Evolutionary conservation across 495 filamentous ascomycete genomes (phyloP).

Genomic region (Daldinia decipiens): DNA sequence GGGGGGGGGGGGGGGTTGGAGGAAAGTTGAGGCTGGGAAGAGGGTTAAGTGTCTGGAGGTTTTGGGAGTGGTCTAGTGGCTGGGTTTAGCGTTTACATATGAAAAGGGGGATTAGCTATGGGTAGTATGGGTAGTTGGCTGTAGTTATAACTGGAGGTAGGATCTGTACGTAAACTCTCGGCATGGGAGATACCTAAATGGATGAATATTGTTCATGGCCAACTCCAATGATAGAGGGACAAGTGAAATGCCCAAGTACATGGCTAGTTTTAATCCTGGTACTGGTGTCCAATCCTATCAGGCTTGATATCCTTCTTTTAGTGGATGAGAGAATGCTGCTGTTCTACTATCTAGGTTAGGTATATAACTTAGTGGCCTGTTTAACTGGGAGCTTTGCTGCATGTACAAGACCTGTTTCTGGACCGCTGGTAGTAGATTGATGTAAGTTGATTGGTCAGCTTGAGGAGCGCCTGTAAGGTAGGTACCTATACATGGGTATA

Average conservation of each 20-base stretch:
- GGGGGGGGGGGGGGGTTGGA: background rate
- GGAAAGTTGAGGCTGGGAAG: background rate
- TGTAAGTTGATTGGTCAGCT: slow-evolving; percentile 41
- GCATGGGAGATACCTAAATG: no score
- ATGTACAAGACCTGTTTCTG: background rate
- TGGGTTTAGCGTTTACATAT: no score
- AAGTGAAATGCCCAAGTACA: no score
- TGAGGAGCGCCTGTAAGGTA: background rate
- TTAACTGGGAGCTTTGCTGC: background rate
- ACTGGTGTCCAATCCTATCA: background rate
- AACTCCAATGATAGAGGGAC: no score
- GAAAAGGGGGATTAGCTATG: no score
- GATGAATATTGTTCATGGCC: no score
- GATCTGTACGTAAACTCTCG: no score
- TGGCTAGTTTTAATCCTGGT: no score
- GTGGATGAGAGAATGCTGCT: background rate
- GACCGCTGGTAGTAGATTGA: slow-evolving; percentile 9
- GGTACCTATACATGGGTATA: background rate
- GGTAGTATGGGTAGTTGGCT: no score
- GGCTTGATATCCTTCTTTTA: background rate
- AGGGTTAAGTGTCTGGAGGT: background rate
- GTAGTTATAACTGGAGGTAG: no score
- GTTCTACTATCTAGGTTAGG: no score
- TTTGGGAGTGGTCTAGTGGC: no score
- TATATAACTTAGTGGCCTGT: background rate